These are phyloP conservation scores for Starmerella bacillaris DNA, from an alignment of 805 yeast genomes.

Conservation along the genomic window DNA sequence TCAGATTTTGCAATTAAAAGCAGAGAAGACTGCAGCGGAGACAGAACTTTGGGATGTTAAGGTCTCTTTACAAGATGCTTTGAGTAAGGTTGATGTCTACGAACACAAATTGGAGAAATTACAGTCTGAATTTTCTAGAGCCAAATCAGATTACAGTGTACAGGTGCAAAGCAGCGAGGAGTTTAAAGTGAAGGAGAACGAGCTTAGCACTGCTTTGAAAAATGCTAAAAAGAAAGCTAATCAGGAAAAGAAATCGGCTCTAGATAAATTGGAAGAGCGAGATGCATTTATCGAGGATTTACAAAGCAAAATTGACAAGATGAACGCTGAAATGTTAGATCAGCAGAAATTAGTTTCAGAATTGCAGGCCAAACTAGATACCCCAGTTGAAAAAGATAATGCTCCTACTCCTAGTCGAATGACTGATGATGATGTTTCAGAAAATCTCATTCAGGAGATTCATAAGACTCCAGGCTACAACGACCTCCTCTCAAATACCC, in stretches of 20 bases:
- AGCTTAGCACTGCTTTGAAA: conserved; percentile 1
- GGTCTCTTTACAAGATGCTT: background rate
- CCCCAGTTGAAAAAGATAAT: too few species aligned
- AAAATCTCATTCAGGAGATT: background rate
- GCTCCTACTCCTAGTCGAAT: too few species aligned
- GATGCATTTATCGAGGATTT: conserved; percentile 6
- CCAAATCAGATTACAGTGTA: conserved; percentile 16
- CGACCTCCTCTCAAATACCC: background rate
- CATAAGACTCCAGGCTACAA: background rate
- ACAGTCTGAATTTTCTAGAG: conserved; percentile 6
- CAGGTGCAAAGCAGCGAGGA: conserved; percentile 14
- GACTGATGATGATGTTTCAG: too few species aligned
- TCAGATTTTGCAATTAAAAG: background rate
- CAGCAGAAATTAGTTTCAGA: too few species aligned
- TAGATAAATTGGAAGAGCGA: conserved; percentile 4
- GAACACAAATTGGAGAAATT: conserved; percentile 13
- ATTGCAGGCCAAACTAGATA: too few species aligned
- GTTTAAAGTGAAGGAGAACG: conserved; percentile 15
- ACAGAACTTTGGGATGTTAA: background rate
- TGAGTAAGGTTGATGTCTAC: conserved; percentile 7
- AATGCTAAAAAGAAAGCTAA: conserved; percentile 2
- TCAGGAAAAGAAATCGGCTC: background rate
- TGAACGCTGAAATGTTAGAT: too few species aligned
- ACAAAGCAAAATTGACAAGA: background rate
- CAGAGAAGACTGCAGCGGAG: background rate